Percentiles rank a stretch among this genome's conserved stretches.
Conservation (phyloP, 192 early-diverging fungal genomes). For the Backusella australiensis region DNA sequence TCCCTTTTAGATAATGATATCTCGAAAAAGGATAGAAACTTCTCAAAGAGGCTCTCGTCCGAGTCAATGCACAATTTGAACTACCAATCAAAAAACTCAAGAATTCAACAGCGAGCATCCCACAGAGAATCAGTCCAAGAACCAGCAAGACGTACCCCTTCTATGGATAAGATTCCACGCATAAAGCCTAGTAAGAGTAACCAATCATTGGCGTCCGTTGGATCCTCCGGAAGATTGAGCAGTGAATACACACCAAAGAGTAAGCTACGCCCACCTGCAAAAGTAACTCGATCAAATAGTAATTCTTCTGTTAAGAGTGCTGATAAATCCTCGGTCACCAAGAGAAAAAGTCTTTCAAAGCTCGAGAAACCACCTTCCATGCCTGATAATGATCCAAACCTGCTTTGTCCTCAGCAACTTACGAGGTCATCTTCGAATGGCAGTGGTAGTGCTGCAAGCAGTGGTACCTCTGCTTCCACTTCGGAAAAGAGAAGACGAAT, state of each 20-base stretch:
- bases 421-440: constrained; percentile 10
- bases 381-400: neutral
- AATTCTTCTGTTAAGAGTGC: neutral
- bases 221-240: neutral
- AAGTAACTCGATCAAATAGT: neutral
- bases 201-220: neutral
- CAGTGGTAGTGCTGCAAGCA: neutral
- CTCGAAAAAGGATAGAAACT: neutral
- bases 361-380: neutral
- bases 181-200: constrained; percentile 2
- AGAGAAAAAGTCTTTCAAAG: neutral
- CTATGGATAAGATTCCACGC: neutral
- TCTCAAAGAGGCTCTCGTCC: neutral
- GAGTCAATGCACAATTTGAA: neutral
- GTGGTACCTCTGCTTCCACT: neutral
- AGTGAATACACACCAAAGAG: neutral
- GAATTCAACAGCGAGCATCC: neutral
- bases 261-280: constrained; percentile 13
- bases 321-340: neutral
- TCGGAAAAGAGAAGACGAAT: neutral
- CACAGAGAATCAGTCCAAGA: neutral
- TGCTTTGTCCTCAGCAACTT: neutral
- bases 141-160: neutral
- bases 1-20: neutral
- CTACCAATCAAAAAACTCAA: neutral